Percentiles rank a stretch among this genome's conserved stretches.
Evolutionary conservation across 225 moss, liverwort and hornwort genomes (phyloP).

Genomic region (Pseudisothecium myosuroides): DNA sequence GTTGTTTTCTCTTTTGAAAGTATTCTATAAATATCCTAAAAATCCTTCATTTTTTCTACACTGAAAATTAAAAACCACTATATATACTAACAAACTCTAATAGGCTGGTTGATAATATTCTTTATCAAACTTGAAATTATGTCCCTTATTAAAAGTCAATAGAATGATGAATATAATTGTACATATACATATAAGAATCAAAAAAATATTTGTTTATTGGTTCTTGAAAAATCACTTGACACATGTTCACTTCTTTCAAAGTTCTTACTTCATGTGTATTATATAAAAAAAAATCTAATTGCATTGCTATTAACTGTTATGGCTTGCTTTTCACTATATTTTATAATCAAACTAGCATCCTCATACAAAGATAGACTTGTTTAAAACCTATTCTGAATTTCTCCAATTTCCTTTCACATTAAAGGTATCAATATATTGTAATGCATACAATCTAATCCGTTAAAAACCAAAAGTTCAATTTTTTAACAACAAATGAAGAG

Average conservation of each 20-base stretch:
- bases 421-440: not conserved
- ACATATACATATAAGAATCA: not conserved
- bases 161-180: not conserved
- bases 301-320: not conserved
- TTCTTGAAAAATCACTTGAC: not conserved
- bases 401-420: rapidly evolving
- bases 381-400: not conserved
- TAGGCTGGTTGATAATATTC: not conserved
- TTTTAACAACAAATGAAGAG: not conserved
- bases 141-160: not conserved
- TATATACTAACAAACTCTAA: not conserved
- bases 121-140: not conserved
- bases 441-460: rapidly evolving
- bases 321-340: not conserved
- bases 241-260: rapidly evolving
- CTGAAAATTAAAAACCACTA: rapidly evolving
- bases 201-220: not conserved
- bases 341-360: not conserved
- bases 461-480: not conserved
- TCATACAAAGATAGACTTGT: not conserved
- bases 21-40: too few species aligned
- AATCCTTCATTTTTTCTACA: not conserved
- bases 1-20: not conserved
- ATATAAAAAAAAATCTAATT: not conserved
- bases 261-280: not conserved